Conservation (phyloP, 768 basidiomycete species). For the Clitopilus hobsonii region DNA sequence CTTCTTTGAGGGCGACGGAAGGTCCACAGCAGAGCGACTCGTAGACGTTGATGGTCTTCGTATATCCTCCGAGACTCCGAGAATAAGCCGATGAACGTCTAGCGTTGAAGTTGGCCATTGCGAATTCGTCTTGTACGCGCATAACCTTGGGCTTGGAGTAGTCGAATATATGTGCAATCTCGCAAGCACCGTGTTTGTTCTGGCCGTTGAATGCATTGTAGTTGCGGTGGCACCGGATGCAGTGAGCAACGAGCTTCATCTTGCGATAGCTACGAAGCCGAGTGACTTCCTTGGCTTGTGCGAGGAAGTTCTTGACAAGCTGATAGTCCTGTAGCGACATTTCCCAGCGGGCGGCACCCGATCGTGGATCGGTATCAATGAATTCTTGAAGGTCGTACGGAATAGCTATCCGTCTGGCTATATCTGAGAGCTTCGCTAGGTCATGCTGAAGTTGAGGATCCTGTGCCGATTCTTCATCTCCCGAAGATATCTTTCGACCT, state of each 20-base stretch:
- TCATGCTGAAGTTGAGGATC: not conserved
- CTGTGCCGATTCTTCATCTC: too few species aligned
- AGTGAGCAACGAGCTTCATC: not conserved
- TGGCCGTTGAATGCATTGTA: not conserved
- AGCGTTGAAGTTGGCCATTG: too few species aligned
- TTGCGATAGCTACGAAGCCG: not conserved
- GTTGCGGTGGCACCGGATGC: not conserved
- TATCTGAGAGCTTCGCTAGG: not conserved
- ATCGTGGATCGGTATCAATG: not conserved
- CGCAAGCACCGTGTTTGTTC: not conserved
- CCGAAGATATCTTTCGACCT: too few species aligned
- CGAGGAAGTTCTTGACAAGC: not conserved
- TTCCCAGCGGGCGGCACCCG: not conserved
- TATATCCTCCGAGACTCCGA: too few species aligned
- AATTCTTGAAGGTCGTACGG: not conserved
- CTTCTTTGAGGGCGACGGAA: not conserved
- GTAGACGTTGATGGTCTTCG: not conserved
- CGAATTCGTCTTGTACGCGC: not conserved
- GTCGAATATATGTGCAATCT: not conserved
- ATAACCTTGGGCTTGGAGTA: not conserved
- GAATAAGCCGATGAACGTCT: too few species aligned
- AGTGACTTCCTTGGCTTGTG: not conserved
- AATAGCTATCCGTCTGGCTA: not conserved
- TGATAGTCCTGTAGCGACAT: not conserved
- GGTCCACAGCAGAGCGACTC: not conserved